Evolutionary conservation across 192 early-diverging fungal species (phyloP).

Genomic region (Linnemannia hyalina): DNA sequence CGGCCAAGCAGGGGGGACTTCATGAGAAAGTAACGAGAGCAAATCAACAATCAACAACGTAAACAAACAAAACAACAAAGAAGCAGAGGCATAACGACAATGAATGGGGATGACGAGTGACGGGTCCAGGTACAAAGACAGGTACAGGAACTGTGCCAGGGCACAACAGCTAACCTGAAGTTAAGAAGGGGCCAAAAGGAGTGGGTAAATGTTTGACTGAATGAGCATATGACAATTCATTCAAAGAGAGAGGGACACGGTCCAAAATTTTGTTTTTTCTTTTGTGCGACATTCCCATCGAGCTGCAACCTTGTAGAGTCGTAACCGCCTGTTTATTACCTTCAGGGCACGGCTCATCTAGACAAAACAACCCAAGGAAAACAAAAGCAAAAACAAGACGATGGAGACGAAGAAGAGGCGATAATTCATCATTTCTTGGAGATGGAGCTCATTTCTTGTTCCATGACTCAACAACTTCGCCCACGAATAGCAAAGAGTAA

Average conservation of each 20-base stretch:
- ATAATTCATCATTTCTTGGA: slow-evolving; percentile 4
- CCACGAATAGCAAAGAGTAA: not conserved
- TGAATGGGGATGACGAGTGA: not conserved
- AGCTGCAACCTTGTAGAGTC: not conserved
- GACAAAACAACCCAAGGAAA: not conserved
- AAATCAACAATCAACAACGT: not conserved
- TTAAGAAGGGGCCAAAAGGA: not conserved
- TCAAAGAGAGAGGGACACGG: slow-evolving; percentile 2
- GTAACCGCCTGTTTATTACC: too few species aligned
- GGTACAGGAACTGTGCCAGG: too few species aligned
- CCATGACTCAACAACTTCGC: not conserved
- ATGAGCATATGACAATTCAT: not conserved
- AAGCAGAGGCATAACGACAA: not conserved
- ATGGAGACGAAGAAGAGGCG: not conserved
- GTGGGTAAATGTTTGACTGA: not conserved
- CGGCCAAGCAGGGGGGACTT: not conserved
- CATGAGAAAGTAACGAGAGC: not conserved
- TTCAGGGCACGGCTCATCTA: not conserved
- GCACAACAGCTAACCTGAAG: not conserved
- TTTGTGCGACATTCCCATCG: slow-evolving; percentile 5
- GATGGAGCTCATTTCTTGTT: not conserved
- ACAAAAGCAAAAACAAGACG: not conserved
- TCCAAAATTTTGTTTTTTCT: not conserved
- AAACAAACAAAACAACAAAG: not conserved
- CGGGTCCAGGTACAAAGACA: not conserved